Base-by-base conservation (phyloP, 306 rosid species). In the Carpinus viminea region DNA sequence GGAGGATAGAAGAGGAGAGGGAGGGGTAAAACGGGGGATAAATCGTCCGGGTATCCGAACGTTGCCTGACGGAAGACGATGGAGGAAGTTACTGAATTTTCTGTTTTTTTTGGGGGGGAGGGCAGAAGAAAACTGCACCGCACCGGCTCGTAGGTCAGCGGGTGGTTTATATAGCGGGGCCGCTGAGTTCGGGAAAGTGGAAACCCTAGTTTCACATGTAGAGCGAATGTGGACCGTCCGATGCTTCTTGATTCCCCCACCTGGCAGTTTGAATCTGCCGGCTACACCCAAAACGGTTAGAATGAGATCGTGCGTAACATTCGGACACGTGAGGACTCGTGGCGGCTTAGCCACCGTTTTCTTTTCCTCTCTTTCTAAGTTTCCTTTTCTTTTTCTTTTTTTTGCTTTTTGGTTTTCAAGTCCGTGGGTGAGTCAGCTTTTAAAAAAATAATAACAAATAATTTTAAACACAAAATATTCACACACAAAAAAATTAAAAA, bases 71-170 rank as follows among this genome's bases (percentile, higher is more conserved):
- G 71, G 16, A 7, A 68, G 70, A 59, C 55, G 56, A 38, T 12
- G 51, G 34, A 24, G 13, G 34, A 53, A 53, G 12, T 1, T 41
- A 48, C 51, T 61, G 65, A 24, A 69, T 83, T 83, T 76, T 73
- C 24, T 75, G 59, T 43, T 54, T 74, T 78, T 65, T 74, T 76
- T 12, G 62, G 31, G 60, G 68, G 57, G 83, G 93, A 86, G 90
- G 94, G 97, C 93, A 91, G 97, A 81, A 73, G 64, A 60, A 6
- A 60, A 81, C 92, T 83, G 90, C 94, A 88, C 97, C 92, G 90
- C 94, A 75, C 80, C 72, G 65, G 72, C 28, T 51, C 3, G 4
- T 12, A 24, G 8, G 85, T 34, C 46, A 87, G 84, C 17, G 78
- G 50, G 53, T 5, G 51, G 18, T 0, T 76, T 91, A 83, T 86